Base-by-base conservation (phyloP, 306 rosid species). In the Begonia fuchsioides region DNA sequence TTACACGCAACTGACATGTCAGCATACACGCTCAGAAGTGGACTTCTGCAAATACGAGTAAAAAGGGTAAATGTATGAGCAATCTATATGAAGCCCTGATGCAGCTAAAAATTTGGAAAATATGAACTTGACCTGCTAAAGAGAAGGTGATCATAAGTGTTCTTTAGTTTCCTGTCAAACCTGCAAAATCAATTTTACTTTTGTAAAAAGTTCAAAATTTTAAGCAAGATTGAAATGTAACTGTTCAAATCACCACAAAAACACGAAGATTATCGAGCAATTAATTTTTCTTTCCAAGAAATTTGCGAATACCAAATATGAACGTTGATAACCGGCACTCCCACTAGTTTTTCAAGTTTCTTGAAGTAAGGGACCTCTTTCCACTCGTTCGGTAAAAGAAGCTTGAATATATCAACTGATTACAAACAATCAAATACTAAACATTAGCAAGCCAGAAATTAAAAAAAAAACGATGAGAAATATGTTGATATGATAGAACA, bases 131-230 rank as follows among this genome's bases (percentile, higher is more conserved):
- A 90, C 98, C 98, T 90, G 95, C 94, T 90, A 65, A 90, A 90
- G 63, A 90, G 98, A 38, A 90, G 83, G 63, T 81, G 87, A 72
- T 85, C 98, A 52, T 84, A 84, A 18, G 95, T 71, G 73, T 85
- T 90, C 87, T 90, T 85, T 79, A 90, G 72, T 69, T 85, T 90
- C 72, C 87, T 74, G 76, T 90, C 94, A 64, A 90, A 85, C 98
- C 98, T 90, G 92, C 64, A 69, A 58, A 26, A 26, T 26, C 40
- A 59, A 44, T 13, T 17, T 41, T 19, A 11, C 32, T 41, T 41
- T 41, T n/a, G 12, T 11, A n/a, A 11, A 10, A 41, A 11, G 45
- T 41, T 6, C 3, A 41, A 41, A 11, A 41, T 41, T 41, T n/a
- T 41, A 2, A 41, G 14, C 14, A 41, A 41, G 14, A 10, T 6